phyloP scores from a whole-genome alignment of 768 basidiomycete species.

The Trametes coccinea region DNA sequence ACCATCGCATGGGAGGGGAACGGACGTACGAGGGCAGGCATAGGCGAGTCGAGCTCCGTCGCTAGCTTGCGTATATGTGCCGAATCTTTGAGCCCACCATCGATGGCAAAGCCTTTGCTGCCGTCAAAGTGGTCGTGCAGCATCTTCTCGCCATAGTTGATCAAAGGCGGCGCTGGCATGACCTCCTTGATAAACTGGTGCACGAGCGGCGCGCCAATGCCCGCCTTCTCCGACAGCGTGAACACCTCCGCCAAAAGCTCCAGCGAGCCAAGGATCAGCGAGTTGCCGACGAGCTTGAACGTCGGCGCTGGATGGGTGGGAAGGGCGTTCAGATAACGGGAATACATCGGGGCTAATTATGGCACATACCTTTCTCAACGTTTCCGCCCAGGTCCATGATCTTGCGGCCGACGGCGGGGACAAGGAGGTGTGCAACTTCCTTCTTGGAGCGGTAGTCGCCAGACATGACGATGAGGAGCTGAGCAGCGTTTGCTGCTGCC shows the following conservation, averaged over 20 bases:
- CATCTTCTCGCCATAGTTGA: constrained; percentile 68
- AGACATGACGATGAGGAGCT: constrained; percentile 74
- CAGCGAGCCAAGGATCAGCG: constrained; percentile 71
- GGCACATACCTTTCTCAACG: constrained; percentile 67
- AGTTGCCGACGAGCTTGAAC: constrained; percentile 80
- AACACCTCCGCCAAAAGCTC: constrained; percentile 83
- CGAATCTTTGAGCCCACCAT: constrained; percentile 89
- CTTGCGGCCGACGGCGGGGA: constrained; percentile 78
- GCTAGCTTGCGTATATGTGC: constrained; percentile 73
- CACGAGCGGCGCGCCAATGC: constrained; percentile 66
- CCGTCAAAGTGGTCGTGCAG: constrained; percentile 74
- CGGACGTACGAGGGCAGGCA: constrained; percentile 53
- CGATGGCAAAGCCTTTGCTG: constrained; percentile 71
- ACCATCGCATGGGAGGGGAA: not conserved
- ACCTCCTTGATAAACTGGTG: constrained; percentile 58
- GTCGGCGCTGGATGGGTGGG: constrained; percentile 49
- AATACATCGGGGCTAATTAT: not conserved
- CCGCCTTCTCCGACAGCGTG: constrained; percentile 83
- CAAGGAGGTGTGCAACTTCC: constrained; percentile 71
- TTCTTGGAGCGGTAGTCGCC: constrained; percentile 85
- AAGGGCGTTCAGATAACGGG: not conserved
- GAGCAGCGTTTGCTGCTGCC: constrained; percentile 58
- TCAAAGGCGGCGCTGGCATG: constrained; percentile 31
- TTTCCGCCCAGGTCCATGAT: constrained; percentile 82
- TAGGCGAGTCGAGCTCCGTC: constrained; percentile 62